Evolutionary conservation across 2,329 filamentous ascomycete species (phyloP).

Genomic region (Drechslera avenae): DNA sequence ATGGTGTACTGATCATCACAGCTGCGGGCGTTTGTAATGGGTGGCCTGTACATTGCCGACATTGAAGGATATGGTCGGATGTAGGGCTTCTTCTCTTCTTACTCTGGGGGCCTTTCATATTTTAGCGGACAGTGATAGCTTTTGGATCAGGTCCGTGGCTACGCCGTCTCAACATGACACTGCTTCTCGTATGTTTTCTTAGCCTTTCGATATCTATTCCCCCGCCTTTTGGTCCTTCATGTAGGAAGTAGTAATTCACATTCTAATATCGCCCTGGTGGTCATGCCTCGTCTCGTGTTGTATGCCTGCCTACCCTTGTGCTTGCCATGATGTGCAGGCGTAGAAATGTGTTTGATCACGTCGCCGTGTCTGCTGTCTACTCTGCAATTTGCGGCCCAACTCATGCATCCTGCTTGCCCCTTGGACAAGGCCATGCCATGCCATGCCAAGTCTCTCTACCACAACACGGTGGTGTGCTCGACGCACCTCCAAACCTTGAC

Average conservation of each 20-base stretch:
- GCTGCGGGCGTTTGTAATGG: constrained; percentile 43
- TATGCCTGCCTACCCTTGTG: not conserved
- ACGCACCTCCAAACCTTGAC: too few relatives aligned
- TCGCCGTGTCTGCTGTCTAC: too few relatives aligned
- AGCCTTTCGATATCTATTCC: constrained; percentile 50
- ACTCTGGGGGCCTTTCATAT: constrained; percentile 33
- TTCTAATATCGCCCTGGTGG: constrained; percentile 46
- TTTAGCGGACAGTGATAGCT: constrained; percentile 33
- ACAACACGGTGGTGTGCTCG: too few relatives aligned
- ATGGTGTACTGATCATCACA: constrained; percentile 28
- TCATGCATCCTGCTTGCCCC: too few relatives aligned
- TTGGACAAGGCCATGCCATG: too few relatives aligned
- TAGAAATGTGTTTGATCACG: too few relatives aligned
- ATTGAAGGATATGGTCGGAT: constrained; percentile 28
- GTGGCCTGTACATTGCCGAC: constrained; percentile 36
- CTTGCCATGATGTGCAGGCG: not conserved
- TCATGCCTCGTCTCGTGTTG: constrained; percentile 4
- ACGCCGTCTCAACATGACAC: constrained; percentile 42
- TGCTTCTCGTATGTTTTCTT: constrained; percentile 49
- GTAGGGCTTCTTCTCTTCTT: constrained; percentile 38
- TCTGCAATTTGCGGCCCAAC: too few relatives aligned
- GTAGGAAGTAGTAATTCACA: constrained; percentile 50
- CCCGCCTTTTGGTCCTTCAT: constrained; percentile 46
- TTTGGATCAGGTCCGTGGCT: constrained; percentile 27
- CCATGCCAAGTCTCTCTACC: too few relatives aligned